phyloP scores from a whole-genome alignment of 257 asterid genomes.

The Ophiorrhiza pumila region DNA sequence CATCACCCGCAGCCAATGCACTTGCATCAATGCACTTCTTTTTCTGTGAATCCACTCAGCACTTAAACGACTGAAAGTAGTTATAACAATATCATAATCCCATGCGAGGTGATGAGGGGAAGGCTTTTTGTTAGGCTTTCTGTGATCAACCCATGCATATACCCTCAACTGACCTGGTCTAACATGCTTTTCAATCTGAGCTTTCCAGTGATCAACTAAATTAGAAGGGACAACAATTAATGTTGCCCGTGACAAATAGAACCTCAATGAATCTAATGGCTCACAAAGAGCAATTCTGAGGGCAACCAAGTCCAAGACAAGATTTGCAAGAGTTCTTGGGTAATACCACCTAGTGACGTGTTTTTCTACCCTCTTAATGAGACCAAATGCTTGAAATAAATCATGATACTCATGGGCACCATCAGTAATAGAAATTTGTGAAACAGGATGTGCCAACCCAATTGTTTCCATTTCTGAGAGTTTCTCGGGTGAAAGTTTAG shows the following conservation, averaged over 20 bases:
- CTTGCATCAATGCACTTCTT: slow-evolving; percentile 81
- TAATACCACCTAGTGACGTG: slow-evolving; percentile 72
- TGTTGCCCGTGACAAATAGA: slow-evolving; percentile 82
- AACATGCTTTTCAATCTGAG: slow-evolving; percentile 82
- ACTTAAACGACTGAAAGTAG: slow-evolving; percentile 93
- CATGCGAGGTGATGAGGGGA: slow-evolving; percentile 83
- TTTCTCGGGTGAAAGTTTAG: slow-evolving; percentile 70
- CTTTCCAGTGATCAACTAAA: slow-evolving; percentile 92
- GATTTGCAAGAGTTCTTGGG: slow-evolving; percentile 63
- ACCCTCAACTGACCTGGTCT: slow-evolving; percentile 76
- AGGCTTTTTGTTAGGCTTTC: slow-evolving; percentile 67
- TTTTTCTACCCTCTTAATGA: slow-evolving; percentile 58
- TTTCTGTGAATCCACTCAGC: slow-evolving; percentile 87
- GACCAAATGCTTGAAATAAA: slow-evolving; percentile 88
- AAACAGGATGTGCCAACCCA: slow-evolving; percentile 73
- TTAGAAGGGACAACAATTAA: slow-evolving; percentile 86
- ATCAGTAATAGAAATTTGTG: slow-evolving; percentile 55
- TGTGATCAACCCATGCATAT: slow-evolving; percentile 80
- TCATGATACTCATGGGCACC: slow-evolving; percentile 59
- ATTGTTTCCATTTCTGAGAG: slow-evolving; percentile 79
- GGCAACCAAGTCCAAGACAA: slow-evolving; percentile 83
- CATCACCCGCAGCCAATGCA: slow-evolving; percentile 92
- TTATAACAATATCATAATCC: slow-evolving; percentile 91
- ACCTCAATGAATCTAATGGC: slow-evolving; percentile 73
- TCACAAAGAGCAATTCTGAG: slow-evolving; percentile 81